Evolutionary conservation across 2,329 filamentous ascomycete genomes (phyloP).

Genomic region (Colletotrichum zoysiae): DNA sequence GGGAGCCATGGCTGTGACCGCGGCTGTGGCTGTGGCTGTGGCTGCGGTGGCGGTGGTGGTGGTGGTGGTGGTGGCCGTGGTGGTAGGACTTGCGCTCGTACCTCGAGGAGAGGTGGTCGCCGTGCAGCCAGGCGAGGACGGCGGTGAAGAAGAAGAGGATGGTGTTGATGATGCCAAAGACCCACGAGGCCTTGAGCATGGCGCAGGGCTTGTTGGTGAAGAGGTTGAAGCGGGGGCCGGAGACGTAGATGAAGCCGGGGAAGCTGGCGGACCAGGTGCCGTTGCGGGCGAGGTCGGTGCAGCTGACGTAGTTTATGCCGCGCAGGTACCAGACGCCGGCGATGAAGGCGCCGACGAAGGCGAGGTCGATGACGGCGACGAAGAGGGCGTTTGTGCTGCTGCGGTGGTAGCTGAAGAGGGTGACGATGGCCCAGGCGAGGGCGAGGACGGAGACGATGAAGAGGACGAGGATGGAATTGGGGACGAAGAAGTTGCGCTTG

Average conservation of each 20-base stretch:
- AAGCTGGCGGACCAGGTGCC: slow-evolving; percentile 69
- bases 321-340: slow-evolving; percentile 71
- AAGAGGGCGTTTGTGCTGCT: slow-evolving; percentile 71
- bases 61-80: slow-evolving; percentile 45
- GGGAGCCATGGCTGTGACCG: slow-evolving; percentile 23
- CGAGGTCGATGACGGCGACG: slow-evolving; percentile 70
- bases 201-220: slow-evolving; percentile 81
- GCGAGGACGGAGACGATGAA: slow-evolving; percentile 76
- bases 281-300: slow-evolving; percentile 67
- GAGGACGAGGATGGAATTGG: slow-evolving; percentile 72
- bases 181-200: slow-evolving; percentile 93
- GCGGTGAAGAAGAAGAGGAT: slow-evolving; percentile 85
- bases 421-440: slow-evolving; percentile 73
- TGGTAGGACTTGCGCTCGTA: slow-evolving; percentile 58
- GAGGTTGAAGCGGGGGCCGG: slow-evolving; percentile 63
- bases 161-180: slow-evolving; percentile 89
- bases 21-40: neutral
- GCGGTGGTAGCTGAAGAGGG: slow-evolving; percentile 76
- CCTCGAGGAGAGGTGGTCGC: slow-evolving; percentile 55
- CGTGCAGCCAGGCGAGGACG: slow-evolving; percentile 74
- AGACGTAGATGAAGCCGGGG: slow-evolving; percentile 71
- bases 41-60: slow-evolving; percentile 53
- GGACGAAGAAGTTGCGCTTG: slow-evolving; percentile 68
- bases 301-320: slow-evolving; percentile 73
- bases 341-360: slow-evolving; percentile 74